Evolutionary conservation across 805 yeast species (phyloP).

Genomic region (Ogataea philodendri): DNA sequence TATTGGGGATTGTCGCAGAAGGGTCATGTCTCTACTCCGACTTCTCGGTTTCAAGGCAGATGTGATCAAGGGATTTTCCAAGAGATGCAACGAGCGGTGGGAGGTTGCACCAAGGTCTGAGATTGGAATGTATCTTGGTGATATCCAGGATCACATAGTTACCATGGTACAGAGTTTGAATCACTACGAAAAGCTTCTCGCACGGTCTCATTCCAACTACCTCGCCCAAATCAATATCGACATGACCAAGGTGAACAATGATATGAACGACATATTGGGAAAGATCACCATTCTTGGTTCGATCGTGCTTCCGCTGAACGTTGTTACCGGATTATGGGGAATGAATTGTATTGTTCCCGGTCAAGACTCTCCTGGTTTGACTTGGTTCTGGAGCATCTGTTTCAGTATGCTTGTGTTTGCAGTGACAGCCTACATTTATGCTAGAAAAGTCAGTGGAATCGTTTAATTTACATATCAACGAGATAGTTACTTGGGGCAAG

Average conservation of each 20-base stretch:
- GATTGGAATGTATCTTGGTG: conserved; percentile 92
- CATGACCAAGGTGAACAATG: conserved; percentile 95
- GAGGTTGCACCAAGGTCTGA: conserved; percentile 77
- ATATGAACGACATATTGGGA: conserved; percentile 93
- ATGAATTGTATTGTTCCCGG: conserved; percentile 98
- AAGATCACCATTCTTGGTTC: conserved; percentile 93
- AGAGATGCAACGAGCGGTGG: conserved; percentile 84
- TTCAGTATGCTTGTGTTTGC: conserved; percentile 48
- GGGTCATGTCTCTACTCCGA: conserved; percentile 87
- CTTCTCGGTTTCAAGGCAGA: conserved; percentile 91
- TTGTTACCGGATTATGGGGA: conserved; percentile 97
- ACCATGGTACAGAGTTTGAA: conserved; percentile 95
- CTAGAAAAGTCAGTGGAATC: conserved; percentile 40
- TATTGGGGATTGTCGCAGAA: conserved; percentile 91
- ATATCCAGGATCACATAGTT: conserved; percentile 95
- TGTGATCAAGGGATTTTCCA: conserved; percentile 94
- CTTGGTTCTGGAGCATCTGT: conserved; percentile 63
- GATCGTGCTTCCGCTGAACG: conserved; percentile 90
- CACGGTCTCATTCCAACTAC: conserved; percentile 94
- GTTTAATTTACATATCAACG: conserved; percentile 31
- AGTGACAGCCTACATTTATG: conserved; percentile 45
- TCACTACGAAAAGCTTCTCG: conserved; percentile 90
- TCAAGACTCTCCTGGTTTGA: conserved; percentile 59
- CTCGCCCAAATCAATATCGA: conserved; percentile 96
- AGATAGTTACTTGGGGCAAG: conserved; percentile 64